Conservation (phyloP, 2,329 filamentous ascomycete species). For the Stachybotrys elegans region DNA sequence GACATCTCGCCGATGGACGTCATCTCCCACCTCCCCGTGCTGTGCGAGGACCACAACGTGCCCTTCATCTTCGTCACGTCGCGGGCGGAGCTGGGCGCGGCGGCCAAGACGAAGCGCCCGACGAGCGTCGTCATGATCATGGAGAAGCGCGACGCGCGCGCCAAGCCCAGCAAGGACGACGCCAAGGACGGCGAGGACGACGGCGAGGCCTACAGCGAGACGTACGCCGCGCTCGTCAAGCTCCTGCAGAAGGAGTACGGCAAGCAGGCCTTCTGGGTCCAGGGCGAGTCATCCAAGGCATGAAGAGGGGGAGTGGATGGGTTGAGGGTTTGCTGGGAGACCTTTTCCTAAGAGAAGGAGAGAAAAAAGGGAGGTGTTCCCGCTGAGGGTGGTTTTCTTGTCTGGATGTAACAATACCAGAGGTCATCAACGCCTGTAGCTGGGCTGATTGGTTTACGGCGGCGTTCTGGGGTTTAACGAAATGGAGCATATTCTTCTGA, state of each 20-base stretch:
- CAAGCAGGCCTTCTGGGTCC: constrained; percentile 50
- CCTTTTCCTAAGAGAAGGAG: background rate
- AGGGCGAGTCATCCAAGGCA: constrained; percentile 29
- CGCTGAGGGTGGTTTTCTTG: constrained; percentile 3
- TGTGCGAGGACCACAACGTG: constrained; percentile 97
- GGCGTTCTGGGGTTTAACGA: constrained; percentile 31
- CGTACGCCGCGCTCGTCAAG: constrained; percentile 61
- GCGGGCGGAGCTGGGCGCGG: constrained; percentile 87
- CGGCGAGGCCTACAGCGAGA: constrained; percentile 48
- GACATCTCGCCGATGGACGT: constrained; percentile 99
- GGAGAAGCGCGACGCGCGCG: constrained; percentile 48
- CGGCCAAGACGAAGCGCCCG: constrained; percentile 90
- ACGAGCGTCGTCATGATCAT: constrained; percentile 93
- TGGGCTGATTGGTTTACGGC: constrained; percentile 25
- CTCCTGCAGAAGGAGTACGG: constrained; percentile 60
- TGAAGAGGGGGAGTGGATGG: constrained; percentile 4
- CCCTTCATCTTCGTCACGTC: constrained; percentile 94
- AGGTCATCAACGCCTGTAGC: constrained; percentile 16
- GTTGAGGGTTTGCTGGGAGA: background rate
- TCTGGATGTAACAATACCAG: constrained; percentile 33
- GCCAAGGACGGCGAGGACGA: constrained; percentile 39
- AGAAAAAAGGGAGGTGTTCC: background rate
- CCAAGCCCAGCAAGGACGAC: constrained; percentile 38
- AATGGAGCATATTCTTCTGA: too few relatives aligned
- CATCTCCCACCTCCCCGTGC: constrained; percentile 94